A percentile compares a stretch with the other conserved stretches of the same genome.
phyloP scores from a whole-genome alignment of 345 rosid genomes.

The Eucalyptus regnans region DNA sequence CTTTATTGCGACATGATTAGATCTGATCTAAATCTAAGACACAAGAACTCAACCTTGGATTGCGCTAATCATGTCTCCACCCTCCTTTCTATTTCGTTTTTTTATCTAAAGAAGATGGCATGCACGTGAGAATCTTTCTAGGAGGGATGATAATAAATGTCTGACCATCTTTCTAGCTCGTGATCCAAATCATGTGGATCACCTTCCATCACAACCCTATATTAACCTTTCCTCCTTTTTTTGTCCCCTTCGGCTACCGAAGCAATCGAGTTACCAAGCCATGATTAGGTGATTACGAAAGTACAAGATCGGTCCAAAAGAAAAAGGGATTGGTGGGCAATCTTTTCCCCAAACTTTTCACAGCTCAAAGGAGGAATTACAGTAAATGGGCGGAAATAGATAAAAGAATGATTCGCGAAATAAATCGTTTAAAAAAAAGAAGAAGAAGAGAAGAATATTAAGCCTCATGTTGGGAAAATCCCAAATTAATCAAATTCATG shows the following conservation, averaged over 20 bases:
- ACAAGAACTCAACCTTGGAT: not conserved
- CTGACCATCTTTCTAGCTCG: not conserved
- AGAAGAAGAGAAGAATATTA: not conserved
- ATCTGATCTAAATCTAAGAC: not conserved
- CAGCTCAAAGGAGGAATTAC: not conserved
- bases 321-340: not conserved
- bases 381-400: not conserved
- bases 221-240: not conserved
- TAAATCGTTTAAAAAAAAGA: not conserved
- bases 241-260: not conserved
- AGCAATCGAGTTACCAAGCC: not conserved
- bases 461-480: not conserved
- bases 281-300: not conserved
- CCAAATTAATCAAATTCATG: not conserved
- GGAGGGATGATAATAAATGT: not conserved
- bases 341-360: not conserved
- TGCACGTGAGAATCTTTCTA: not conserved
- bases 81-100: not conserved
- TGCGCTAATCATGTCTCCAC: not conserved
- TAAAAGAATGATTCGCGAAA: not conserved
- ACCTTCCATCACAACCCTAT: not conserved
- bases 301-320: not conserved
- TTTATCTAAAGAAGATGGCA: not conserved
- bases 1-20: rapidly evolving
- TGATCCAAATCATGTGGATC: not conserved